A percentile compares a stretch with the other conserved stretches of the same genome.
phyloP scores from a whole-genome alignment of 106 monocot genomes.

The Allium fistulosum region DNA sequence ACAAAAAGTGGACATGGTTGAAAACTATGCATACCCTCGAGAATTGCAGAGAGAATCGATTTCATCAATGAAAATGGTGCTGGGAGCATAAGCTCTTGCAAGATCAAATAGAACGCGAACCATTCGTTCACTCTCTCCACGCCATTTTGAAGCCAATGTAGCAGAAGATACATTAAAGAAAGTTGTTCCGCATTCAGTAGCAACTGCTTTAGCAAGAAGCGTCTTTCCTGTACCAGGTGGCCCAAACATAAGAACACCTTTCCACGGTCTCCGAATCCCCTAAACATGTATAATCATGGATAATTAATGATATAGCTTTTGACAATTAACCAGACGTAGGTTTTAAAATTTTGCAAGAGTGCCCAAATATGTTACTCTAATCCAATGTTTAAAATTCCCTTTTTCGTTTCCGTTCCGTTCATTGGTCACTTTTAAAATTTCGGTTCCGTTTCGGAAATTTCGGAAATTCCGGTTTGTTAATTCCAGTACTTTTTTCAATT shows the following conservation, averaged over 20 bases:
- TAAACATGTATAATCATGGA: slow-evolving; percentile 8
- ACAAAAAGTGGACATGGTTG: not conserved
- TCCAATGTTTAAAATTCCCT: no score
- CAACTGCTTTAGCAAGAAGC: slow-evolving; percentile 95
- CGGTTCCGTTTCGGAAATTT: no score
- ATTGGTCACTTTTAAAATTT: no score
- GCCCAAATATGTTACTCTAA: no score
- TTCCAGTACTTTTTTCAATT: no score
- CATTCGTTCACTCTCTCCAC: slow-evolving; percentile 99
- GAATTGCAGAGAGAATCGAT: slow-evolving; percentile 98
- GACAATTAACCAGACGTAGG: no score
- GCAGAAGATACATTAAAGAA: slow-evolving; percentile 99
- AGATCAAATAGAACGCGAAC: slow-evolving; percentile 93
- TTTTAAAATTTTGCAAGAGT: no score
- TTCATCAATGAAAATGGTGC: slow-evolving; percentile 98
- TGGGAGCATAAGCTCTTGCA: slow-evolving; percentile 95
- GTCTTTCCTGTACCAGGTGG: slow-evolving; percentile 99
- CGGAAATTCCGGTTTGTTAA: no score
- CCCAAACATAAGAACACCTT: slow-evolving; percentile 99
- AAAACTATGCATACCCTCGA: slow-evolving; percentile 58
- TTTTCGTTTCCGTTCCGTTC: no score
- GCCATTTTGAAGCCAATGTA: slow-evolving; percentile 99
- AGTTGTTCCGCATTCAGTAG: slow-evolving; percentile 98
- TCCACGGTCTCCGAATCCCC: slow-evolving; percentile 98
- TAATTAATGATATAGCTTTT: no score